phyloP scores from a whole-genome alignment of 2,329 filamentous ascomycete genomes.

The Beauveria australis region DNA sequence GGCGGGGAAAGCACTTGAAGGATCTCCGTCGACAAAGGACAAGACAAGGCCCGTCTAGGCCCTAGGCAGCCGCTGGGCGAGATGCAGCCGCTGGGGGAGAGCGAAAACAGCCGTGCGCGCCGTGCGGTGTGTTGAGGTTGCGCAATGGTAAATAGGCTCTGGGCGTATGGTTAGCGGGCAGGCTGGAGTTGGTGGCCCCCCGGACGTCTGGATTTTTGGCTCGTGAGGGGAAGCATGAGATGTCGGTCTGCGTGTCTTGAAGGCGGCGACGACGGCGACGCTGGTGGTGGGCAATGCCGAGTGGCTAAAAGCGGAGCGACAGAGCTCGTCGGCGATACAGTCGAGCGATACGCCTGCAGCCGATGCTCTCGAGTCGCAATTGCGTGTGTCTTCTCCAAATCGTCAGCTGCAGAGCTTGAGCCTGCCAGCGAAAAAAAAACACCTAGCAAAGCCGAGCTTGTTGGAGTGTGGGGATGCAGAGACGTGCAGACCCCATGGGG shows the following conservation, averaged over 20 bases:
- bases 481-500: slow-evolving; percentile 10
- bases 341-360: neutral
- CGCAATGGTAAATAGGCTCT: neutral
- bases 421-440: neutral
- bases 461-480: slow-evolving; percentile 10
- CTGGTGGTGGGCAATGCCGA: neutral
- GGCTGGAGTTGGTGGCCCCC: neutral
- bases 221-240: slow-evolving; percentile 10
- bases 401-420: neutral
- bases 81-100: neutral
- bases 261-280: neutral
- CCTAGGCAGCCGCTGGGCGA: neutral
- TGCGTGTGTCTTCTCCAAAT: slow-evolving; percentile 8
- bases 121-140: neutral
- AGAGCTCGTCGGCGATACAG: neutral
- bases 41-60: neutral
- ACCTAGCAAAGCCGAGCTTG: slow-evolving; percentile 8
- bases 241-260: slow-evolving; percentile 2
- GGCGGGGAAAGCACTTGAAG: slow-evolving; percentile 1
- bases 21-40: slow-evolving; percentile 5
- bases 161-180: neutral
- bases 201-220: neutral
- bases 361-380: neutral
- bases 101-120: neutral
- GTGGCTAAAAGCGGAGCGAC: neutral